These are phyloP conservation scores for Claviceps purpurea DNA, from an alignment of 2,329 filamentous ascomycete species.

Conservation along the genomic window DNA sequence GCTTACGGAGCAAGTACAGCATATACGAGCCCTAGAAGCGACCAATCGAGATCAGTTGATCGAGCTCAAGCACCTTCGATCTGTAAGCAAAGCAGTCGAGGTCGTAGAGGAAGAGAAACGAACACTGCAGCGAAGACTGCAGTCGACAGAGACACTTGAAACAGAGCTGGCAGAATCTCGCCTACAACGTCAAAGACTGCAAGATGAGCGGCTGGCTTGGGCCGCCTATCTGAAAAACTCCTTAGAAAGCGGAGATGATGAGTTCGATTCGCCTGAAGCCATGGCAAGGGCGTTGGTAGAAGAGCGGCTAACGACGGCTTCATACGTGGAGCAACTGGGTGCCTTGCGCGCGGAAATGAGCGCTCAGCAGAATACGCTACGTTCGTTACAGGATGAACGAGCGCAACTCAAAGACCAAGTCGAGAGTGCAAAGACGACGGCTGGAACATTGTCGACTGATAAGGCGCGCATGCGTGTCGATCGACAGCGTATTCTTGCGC, in stretches of 20 bases:
- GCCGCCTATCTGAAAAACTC: slow-evolving; percentile 68
- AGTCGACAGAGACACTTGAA: slow-evolving; percentile 60
- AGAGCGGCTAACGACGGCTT: slow-evolving; percentile 66
- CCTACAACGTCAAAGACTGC: slow-evolving; percentile 71
- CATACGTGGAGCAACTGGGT: slow-evolving; percentile 70
- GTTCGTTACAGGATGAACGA: slow-evolving; percentile 57
- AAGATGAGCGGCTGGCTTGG: slow-evolving; percentile 83
- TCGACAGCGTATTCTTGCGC: slow-evolving; percentile 68
- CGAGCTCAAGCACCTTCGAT: slow-evolving; percentile 71
- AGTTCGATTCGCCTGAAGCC: slow-evolving; percentile 80
- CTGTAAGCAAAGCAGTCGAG: slow-evolving; percentile 75
- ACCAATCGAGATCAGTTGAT: slow-evolving; percentile 65
- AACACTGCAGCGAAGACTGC: slow-evolving; percentile 62
- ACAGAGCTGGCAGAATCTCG: slow-evolving; percentile 66
- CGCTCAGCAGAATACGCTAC: slow-evolving; percentile 65
- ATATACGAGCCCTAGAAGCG: slow-evolving; percentile 73
- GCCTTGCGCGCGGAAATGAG: slow-evolving; percentile 63
- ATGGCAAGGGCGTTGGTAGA: slow-evolving; percentile 74
- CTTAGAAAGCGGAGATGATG: slow-evolving; percentile 43
- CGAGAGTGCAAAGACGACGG: slow-evolving; percentile 49
- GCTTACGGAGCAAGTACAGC: slow-evolving; percentile 79
- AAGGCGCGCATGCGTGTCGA: slow-evolving; percentile 66
- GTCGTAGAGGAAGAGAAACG: slow-evolving; percentile 93
- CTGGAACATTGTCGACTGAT: slow-evolving; percentile 38
- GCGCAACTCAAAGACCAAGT: slow-evolving; percentile 51